phyloP scores from a whole-genome alignment of 1,139 yeast genomes.

The Yamadazyma dushanensis region DNA sequence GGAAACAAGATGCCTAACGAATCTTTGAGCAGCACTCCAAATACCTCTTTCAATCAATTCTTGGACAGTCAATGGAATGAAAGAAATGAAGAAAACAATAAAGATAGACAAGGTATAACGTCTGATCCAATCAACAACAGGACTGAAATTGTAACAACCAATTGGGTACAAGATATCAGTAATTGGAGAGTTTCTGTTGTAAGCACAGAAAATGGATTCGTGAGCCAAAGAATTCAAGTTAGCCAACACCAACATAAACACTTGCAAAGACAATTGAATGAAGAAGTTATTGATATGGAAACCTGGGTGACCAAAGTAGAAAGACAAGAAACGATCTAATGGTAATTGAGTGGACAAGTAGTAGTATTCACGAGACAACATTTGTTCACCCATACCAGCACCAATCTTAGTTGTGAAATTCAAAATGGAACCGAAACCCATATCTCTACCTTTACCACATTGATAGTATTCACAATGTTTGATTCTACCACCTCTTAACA shows the following conservation, averaged over 20 bases:
- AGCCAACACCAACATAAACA: conserved; percentile 87
- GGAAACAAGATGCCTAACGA: conserved; percentile 83
- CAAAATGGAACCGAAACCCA: conserved; percentile 97
- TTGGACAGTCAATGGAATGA: conserved; percentile 93
- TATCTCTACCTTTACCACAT: conserved; percentile 99
- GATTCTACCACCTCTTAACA: conserved; percentile 97
- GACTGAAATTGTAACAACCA: conserved; percentile 91
- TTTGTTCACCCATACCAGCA: conserved; percentile 99
- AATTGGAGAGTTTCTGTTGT: conserved; percentile 80
- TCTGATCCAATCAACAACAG: conserved; percentile 95
- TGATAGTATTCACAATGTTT: conserved; percentile 99
- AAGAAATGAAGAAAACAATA: conserved; percentile 97
- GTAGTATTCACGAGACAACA: conserved; percentile 97
- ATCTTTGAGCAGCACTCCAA: conserved; percentile 93
- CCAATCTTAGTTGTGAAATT: conserved; percentile 99
- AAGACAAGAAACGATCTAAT: conserved; percentile 92
- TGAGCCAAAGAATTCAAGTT: conserved; percentile 91
- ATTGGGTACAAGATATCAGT: conserved; percentile 82
- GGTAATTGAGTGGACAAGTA: conserved; percentile 97
- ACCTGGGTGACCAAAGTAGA: conserved; percentile 99
- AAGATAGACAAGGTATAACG: conserved; percentile 96
- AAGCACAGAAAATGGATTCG: conserved; percentile 82
- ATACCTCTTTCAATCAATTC: conserved; percentile 97
- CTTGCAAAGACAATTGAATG: conserved; percentile 90
- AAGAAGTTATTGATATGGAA: conserved; percentile 97